Evolutionary conservation across 495 filamentous ascomycete genomes (phyloP).

Genomic region (Aspergillus ellipticus): DNA sequence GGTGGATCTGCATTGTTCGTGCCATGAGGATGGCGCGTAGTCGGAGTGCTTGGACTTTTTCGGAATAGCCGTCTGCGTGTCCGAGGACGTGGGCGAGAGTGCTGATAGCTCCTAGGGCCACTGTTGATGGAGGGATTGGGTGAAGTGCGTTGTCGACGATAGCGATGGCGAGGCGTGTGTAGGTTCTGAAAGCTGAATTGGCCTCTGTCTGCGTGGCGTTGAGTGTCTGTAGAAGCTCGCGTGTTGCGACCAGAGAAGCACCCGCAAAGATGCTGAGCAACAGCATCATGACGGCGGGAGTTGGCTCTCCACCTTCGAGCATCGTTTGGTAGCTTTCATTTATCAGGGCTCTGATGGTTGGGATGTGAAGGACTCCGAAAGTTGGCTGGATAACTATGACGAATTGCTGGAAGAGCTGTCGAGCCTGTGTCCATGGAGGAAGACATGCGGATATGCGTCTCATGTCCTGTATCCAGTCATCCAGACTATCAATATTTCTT

Average conservation of each 20-base stretch:
- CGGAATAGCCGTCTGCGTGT: constrained; percentile 20
- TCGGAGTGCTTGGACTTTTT: constrained; percentile 21
- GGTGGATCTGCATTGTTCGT: constrained; percentile 24
- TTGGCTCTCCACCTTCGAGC: constrained; percentile 17
- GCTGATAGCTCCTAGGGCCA: constrained; percentile 20
- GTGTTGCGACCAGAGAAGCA: constrained; percentile 21
- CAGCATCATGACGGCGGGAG: constrained; percentile 13
- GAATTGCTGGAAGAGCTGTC: constrained; percentile 24
- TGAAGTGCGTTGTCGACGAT: constrained; percentile 22
- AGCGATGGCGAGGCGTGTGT: constrained; percentile 15
- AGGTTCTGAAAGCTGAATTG: constrained; percentile 20
- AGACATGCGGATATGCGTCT: constrained; percentile 3
- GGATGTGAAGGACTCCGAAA: constrained; percentile 26
- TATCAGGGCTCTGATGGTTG: constrained; percentile 17
- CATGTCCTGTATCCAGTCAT: not conserved
- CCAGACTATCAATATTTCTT: not conserved
- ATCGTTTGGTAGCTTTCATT: constrained; percentile 22
- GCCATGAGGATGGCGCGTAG: constrained; percentile 23
- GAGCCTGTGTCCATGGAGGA: constrained; percentile 23
- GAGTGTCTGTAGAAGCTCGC: constrained; percentile 16
- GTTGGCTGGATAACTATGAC: constrained; percentile 19
- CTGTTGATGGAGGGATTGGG: constrained; percentile 20
- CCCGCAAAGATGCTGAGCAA: constrained; percentile 27
- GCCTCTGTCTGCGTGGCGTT: constrained; percentile 19
- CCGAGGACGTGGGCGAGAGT: constrained; percentile 18